A percentile compares a stretch with the other conserved stretches of the same genome.
Conservation (phyloP, 2,329 filamentous ascomycete species). For the Knoxdaviesia proteae region DNA sequence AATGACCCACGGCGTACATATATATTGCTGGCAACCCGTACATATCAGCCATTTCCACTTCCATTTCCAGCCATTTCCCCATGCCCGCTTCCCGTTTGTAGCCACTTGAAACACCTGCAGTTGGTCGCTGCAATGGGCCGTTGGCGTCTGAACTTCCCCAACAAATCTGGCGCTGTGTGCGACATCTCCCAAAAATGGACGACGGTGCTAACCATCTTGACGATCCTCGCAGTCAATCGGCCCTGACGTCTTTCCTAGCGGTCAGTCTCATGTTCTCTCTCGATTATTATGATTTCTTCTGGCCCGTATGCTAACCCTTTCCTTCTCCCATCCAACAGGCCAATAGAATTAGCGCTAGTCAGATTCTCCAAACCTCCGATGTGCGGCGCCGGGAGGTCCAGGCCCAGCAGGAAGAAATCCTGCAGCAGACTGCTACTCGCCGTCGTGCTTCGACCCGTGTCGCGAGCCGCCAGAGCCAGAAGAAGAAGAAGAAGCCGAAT, state of each 20-base stretch:
- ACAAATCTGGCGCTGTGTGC: too few relatives aligned
- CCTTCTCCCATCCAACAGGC: conserved; percentile 20
- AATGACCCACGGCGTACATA: too few relatives aligned
- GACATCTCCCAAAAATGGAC: too few relatives aligned
- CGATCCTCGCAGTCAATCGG: conserved; percentile 20
- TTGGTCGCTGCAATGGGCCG: too few relatives aligned
- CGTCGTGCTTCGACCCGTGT: background rate
- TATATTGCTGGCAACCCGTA: too few relatives aligned
- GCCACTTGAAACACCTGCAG: too few relatives aligned
- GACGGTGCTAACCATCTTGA: too few relatives aligned
- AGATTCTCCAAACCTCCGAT: conserved; percentile 30
- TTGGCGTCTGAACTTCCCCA: too few relatives aligned
- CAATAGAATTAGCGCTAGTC: conserved; percentile 47
- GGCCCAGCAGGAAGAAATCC: conserved; percentile 9
- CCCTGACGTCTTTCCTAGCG: conserved; percentile 31
- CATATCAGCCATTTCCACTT: too few relatives aligned
- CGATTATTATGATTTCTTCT: background rate
- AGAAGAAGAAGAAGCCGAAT: conserved; percentile 1
- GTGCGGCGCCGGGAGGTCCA: conserved; percentile 19
- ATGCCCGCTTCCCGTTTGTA: too few relatives aligned
- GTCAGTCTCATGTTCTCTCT: conserved; percentile 11
- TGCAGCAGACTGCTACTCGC: conserved; percentile 3
- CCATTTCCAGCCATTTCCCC: too few relatives aligned
- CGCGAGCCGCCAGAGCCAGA: background rate
- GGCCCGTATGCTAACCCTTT: too few relatives aligned